These are phyloP conservation scores for Aspergillus campestris DNA, from an alignment of 495 filamentous ascomycete species.

Conservation along the genomic window DNA sequence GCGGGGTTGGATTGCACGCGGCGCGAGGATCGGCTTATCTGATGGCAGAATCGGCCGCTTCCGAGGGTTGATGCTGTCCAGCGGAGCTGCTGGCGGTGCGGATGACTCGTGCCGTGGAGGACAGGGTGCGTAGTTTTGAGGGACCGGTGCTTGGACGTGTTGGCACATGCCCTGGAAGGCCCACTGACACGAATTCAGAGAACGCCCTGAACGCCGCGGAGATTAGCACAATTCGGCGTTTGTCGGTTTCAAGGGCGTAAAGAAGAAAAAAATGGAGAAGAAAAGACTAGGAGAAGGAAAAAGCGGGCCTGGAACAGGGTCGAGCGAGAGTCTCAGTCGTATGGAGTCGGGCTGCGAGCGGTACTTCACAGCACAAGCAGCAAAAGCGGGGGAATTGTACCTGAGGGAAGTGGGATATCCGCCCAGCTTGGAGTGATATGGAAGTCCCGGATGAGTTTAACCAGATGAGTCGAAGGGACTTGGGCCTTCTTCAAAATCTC, in stretches of 20 bases:
- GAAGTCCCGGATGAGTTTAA: slow-evolving; percentile 40
- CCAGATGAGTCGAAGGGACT: slow-evolving; percentile 40
- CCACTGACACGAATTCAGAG: slow-evolving; percentile 35
- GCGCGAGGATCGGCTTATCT: slow-evolving; percentile 25
- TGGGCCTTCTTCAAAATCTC: slow-evolving; percentile 54
- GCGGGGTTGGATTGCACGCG: slow-evolving; percentile 36
- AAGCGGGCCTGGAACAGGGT: background rate
- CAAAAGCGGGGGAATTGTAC: slow-evolving; percentile 19
- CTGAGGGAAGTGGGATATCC: slow-evolving; percentile 50
- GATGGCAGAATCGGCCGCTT: slow-evolving; percentile 29
- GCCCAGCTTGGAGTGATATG: slow-evolving; percentile 46
- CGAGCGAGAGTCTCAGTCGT: background rate
- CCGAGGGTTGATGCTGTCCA: slow-evolving; percentile 18
- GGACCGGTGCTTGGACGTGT: slow-evolving; percentile 11
- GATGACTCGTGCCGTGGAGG: slow-evolving; percentile 20
- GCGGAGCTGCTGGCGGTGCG: slow-evolving; percentile 13
- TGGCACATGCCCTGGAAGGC: slow-evolving; percentile 31
- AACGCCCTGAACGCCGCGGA: slow-evolving; percentile 24
- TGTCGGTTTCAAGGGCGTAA: too few species aligned
- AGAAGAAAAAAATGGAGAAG: too few species aligned
- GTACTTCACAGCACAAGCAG: background rate
- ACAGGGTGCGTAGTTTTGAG: slow-evolving; percentile 16
- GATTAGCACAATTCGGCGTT: slow-evolving; percentile 8
- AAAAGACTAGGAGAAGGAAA: too few species aligned
- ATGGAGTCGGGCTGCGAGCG: background rate